Evolutionary conservation across 208 protist species (phyloP).

Genomic region (Leishmania aethiopica): DNA sequence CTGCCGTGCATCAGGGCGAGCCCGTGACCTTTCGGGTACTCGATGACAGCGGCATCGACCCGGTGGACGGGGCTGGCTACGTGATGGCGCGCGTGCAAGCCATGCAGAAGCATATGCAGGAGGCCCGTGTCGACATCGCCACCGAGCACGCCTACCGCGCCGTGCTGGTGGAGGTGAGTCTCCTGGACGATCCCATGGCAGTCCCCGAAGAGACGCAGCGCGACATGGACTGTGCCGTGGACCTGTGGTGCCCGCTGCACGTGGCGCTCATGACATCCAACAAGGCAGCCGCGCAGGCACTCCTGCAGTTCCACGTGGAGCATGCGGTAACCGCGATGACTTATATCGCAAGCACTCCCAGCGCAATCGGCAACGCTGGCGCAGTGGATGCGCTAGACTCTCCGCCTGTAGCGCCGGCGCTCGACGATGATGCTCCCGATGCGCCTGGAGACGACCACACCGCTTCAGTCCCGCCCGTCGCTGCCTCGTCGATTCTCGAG

Average conservation of each 20-base stretch:
- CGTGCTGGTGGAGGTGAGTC: slow-evolving; percentile 63
- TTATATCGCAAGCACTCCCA: slow-evolving; percentile 23
- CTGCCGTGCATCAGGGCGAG: slow-evolving; percentile 21
- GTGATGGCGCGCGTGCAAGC: slow-evolving; percentile 12
- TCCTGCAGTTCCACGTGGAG: slow-evolving; percentile 67
- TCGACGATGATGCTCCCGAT: background rate
- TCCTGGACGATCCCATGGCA: slow-evolving; percentile 52
- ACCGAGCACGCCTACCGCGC: slow-evolving; percentile 44
- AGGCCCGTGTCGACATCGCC: slow-evolving; percentile 25
- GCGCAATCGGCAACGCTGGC: background rate
- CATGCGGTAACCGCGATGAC: slow-evolving; percentile 46
- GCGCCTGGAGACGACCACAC: background rate
- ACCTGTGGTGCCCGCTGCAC: slow-evolving; percentile 73
- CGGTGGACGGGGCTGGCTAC: slow-evolving; percentile 31
- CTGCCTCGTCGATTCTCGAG: slow-evolving; percentile 23
- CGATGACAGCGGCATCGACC: slow-evolving; percentile 18
- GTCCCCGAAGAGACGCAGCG: slow-evolving; percentile 32
- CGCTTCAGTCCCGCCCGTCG: background rate
- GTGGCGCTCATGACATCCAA: slow-evolving; percentile 66
- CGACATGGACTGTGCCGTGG: slow-evolving; percentile 39
- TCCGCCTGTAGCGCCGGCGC: background rate
- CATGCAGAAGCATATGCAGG: slow-evolving; percentile 25
- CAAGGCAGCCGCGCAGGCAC: slow-evolving; percentile 25
- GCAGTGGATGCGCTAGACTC: background rate
- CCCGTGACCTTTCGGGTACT: slow-evolving; percentile 53